Conservation (phyloP, 2,329 filamentous ascomycete species). For the Penicillium occitanis region DNA sequence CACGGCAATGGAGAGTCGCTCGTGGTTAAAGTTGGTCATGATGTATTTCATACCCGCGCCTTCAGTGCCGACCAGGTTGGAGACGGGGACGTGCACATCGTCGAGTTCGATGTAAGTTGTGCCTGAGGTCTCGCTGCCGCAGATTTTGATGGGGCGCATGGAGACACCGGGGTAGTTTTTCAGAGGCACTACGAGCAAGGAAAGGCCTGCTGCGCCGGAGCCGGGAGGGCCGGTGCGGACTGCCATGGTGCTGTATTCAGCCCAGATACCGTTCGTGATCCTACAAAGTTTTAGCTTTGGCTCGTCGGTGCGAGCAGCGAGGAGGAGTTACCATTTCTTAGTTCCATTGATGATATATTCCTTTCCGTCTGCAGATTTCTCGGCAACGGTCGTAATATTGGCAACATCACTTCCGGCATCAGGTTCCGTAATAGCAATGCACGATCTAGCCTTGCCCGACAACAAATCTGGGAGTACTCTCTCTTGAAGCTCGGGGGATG, state of each 20-base stretch:
- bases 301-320: too few species aligned
- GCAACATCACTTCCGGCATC: conserved; percentile 72
- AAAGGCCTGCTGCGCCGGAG: conserved; percentile 62
- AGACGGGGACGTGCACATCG: conserved; percentile 68
- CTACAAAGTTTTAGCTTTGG: too few species aligned
- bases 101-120: conserved; percentile 76
- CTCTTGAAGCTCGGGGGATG: conserved; percentile 61
- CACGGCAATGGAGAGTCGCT: conserved; percentile 67
- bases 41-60: conserved; percentile 71
- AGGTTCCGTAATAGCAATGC: conserved; percentile 78
- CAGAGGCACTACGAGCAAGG: conserved; percentile 68
- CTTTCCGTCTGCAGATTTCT: conserved; percentile 61
- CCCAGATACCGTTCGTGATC: conserved; percentile 72
- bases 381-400: conserved; percentile 68
- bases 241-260: conserved; percentile 67
- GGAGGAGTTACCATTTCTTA: conserved; percentile 64
- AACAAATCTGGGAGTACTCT: conserved; percentile 67
- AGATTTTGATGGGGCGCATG: conserved; percentile 67
- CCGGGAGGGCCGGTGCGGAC: conserved; percentile 64
- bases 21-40: conserved; percentile 80
- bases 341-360: conserved; percentile 70
- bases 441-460: conserved; percentile 64
- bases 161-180: conserved; percentile 65
- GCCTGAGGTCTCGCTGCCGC: conserved; percentile 61
- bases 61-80: conserved; percentile 69